Evolutionary conservation across 1,284 basidiomycete genomes (phyloP).

Genomic region (Agroathelia rolfsii): DNA sequence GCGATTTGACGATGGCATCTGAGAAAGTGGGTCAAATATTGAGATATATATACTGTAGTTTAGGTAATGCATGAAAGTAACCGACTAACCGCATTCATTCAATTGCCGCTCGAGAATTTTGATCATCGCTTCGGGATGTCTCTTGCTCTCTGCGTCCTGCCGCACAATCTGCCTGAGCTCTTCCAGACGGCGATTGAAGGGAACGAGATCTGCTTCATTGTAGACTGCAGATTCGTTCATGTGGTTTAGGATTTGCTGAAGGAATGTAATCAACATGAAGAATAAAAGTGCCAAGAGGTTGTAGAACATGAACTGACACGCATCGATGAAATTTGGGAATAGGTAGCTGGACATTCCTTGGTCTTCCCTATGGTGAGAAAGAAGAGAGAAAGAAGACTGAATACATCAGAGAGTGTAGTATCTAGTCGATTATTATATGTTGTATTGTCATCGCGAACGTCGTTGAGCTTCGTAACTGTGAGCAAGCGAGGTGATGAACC

Average conservation of each 20-base stretch:
- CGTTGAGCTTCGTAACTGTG: slow-evolving; percentile 87
- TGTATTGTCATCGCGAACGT: slow-evolving; percentile 74
- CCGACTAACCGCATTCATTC: slow-evolving; percentile 77
- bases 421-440: slow-evolving; percentile 84
- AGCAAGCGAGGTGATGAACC: slow-evolving; percentile 1
- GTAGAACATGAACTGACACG: no score
- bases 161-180: slow-evolving; percentile 80
- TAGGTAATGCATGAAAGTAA: no score
- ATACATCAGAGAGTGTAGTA: slow-evolving; percentile 88
- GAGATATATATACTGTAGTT: no score
- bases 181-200: slow-evolving; percentile 72
- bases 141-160: slow-evolving; percentile 71
- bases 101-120: slow-evolving; percentile 87
- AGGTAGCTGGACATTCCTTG: slow-evolving; percentile 84
- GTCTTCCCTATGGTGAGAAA: slow-evolving; percentile 93
- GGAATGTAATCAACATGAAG: slow-evolving; percentile 12
- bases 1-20: slow-evolving; percentile 70
- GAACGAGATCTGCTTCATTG: slow-evolving; percentile 80
- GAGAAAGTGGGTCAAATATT: no score
- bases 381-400: slow-evolving; percentile 84
- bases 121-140: slow-evolving; percentile 81
- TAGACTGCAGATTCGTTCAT: slow-evolving; percentile 93
- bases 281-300: no score
- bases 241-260: slow-evolving; percentile 84
- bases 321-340: slow-evolving; percentile 91